Percentiles rank a stretch among this genome's conserved stretches.
Evolutionary conservation across 2,329 filamentous ascomycete genomes (phyloP).

Genomic region (Aspergillus brunneoviolaceus): DNA sequence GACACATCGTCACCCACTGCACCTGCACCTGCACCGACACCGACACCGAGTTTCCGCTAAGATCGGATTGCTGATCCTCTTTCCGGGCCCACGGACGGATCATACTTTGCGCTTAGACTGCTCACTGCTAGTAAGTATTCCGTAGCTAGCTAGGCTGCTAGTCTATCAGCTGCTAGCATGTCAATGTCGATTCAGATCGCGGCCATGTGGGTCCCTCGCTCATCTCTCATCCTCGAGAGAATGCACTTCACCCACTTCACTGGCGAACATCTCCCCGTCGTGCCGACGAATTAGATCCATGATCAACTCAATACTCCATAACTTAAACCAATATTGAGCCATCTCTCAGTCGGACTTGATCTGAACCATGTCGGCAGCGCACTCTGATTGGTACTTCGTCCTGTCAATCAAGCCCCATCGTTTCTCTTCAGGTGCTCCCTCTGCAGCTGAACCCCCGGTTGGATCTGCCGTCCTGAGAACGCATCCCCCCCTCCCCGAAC

Average conservation of each 20-base stretch:
- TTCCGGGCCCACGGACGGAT: conserved; percentile 13
- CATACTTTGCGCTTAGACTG: conserved; percentile 10
- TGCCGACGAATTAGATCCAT: conserved; percentile 18
- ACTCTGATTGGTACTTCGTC: conserved; percentile 11
- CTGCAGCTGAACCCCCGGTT: conserved; percentile 15
- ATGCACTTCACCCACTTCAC: conserved; percentile 7
- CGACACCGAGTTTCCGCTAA: conserved; percentile 12
- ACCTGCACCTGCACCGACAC: too few relatives aligned
- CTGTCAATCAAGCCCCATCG: conserved; percentile 1
- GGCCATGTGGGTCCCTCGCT: conserved; percentile 20
- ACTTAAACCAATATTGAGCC: conserved; percentile 20
- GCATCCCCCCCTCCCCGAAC: conserved; percentile 1
- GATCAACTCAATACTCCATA: conserved; percentile 18
- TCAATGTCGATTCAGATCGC: conserved; percentile 15
- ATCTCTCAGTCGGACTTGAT: conserved; percentile 12
- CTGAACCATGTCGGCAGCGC: not conserved
- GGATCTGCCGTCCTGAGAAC: conserved; percentile 10
- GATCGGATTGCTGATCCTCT: conserved; percentile 21
- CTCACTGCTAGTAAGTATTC: too few relatives aligned
- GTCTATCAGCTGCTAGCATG: conserved; percentile 15
- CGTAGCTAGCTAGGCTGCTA: not conserved
- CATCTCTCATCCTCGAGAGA: conserved; percentile 12
- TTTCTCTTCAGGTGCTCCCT: conserved; percentile 10
- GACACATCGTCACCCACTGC: conserved; percentile 14
- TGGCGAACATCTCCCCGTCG: conserved; percentile 20